phyloP scores from a whole-genome alignment of 768 basidiomycete genomes.

The Punctularia strigosozonata region DNA sequence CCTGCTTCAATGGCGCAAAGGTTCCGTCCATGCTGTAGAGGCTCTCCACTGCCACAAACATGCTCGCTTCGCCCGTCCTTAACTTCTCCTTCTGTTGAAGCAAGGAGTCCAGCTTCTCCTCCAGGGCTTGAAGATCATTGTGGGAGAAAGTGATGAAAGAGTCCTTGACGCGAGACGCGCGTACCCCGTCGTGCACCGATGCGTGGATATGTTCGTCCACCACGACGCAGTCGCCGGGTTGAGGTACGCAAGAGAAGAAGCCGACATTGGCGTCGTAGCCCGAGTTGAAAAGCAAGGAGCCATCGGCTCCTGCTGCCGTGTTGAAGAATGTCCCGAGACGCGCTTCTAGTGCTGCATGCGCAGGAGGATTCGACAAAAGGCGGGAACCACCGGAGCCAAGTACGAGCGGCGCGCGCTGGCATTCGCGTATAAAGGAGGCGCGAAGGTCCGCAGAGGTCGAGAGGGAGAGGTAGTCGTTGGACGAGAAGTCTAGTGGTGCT shows the following conservation, averaged over 20 bases:
- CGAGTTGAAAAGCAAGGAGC: constrained; percentile 81
- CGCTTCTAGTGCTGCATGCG: constrained; percentile 61
- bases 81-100: constrained; percentile 24
- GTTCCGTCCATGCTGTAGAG: constrained; percentile 97
- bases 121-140: constrained; percentile 49
- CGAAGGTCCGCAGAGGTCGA: constrained; percentile 48
- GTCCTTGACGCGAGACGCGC: constrained; percentile 34
- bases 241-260: constrained; percentile 74
- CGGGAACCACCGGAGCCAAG: constrained; percentile 86
- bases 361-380: constrained; percentile 64
- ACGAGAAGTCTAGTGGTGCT: constrained; percentile 54
- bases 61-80: constrained; percentile 26
- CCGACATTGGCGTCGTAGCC: constrained; percentile 90
- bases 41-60: constrained; percentile 82
- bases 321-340: constrained; percentile 60
- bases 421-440: constrained; percentile 40
- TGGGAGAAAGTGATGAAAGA: constrained; percentile 49
- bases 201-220: constrained; percentile 88
- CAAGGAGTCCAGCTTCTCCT: constrained; percentile 29
- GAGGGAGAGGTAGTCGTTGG: constrained; percentile 89
- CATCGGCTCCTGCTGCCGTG: constrained; percentile 33
- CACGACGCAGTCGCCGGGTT: constrained; percentile 62
- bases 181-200: constrained; percentile 82
- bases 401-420: constrained; percentile 38
- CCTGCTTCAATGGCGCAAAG: constrained; percentile 58